Evolutionary conservation across 176 grass and related monocot genomes (phyloP), one percentile per base, ranked within the genome.

Genomic region (Guadua angustifolia): DNA sequence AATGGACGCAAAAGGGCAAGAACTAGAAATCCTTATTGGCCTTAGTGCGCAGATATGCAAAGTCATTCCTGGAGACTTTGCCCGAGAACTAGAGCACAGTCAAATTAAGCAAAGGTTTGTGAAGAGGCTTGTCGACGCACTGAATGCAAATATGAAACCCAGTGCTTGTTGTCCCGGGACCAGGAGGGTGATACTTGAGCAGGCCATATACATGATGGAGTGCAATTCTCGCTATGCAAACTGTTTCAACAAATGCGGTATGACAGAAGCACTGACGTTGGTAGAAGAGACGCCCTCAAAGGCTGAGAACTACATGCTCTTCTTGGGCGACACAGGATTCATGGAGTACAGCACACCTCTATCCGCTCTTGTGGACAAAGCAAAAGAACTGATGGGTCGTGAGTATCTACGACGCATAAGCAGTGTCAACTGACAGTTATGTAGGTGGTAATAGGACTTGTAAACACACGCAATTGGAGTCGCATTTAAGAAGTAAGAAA

Each of bases 21-120:
- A 82, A 19, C 67, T 71, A 14, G 79, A 71, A 22, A 18, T 71
- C 67, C 79, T 82, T 32, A 21, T 45, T 13, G 52, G 79, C 74
- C 55, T 77, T 26, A 25, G 74, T 46, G 63, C 75, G 29, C 75
- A 46, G 26, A 78, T 78, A 63, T 78, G 75, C 38, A 26, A 13
- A 2, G 13, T 43, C 8, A 56, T 43, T 39, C 65, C 79, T 81
- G n/a, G 12, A 1, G 65, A 81, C 2, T 81, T 81, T 69, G 15
- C 5, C 21, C 14, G 3, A 29, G 79, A 69, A 24, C 21, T 81
- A 22, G 65, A 69, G 1, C 2, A 26, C 0, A 21, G 65, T 7
- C 49, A 43, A n/a, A 57, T 69, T 43, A 57, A 19, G 49, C 4
- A 1, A 40, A 57, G 5, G 56, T 81, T 69, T 53, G 1, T 18